These are phyloP conservation scores for Ophiocordyceps camponoti-rufipedis DNA, from an alignment of 2,329 filamentous ascomycete genomes.

Conservation along the genomic window DNA sequence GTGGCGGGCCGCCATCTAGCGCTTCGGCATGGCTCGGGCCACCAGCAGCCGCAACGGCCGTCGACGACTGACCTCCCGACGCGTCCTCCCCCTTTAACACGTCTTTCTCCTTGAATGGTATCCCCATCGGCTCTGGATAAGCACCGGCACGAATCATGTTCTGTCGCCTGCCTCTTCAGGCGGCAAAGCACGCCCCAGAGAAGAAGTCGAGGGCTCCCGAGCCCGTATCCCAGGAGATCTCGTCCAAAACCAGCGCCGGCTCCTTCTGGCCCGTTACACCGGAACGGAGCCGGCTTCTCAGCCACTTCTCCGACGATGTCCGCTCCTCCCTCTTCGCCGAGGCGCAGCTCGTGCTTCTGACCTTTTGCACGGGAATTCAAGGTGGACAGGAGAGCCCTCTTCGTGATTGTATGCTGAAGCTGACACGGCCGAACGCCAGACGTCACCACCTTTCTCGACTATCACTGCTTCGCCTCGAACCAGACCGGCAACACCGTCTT, in stretches of 20 bases:
- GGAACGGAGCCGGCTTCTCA: neutral
- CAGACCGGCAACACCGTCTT: conserved; percentile 49
- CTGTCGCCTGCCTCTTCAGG: neutral
- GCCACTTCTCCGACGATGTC: conserved; percentile 12
- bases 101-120: neutral
- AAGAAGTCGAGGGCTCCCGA: neutral
- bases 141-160: neutral
- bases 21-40: neutral
- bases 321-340: conserved; percentile 23
- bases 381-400: conserved; percentile 10
- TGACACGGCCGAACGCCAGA: conserved; percentile 15
- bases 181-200: neutral
- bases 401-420: no score
- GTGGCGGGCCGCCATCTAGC: no score
- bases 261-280: neutral
- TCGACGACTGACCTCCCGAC: neutral
- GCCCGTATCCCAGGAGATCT: neutral
- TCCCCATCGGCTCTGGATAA: neutral
- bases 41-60: neutral
- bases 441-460: conserved; percentile 41
- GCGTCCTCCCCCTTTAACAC: neutral
- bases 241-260: neutral
- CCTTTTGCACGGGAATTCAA: conserved; percentile 33
- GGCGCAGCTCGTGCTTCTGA: conserved; percentile 25
- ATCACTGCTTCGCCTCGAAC: conserved; percentile 44